phyloP scores from a whole-genome alignment of 257 asterid genomes.

The Solanum lignicaule region DNA sequence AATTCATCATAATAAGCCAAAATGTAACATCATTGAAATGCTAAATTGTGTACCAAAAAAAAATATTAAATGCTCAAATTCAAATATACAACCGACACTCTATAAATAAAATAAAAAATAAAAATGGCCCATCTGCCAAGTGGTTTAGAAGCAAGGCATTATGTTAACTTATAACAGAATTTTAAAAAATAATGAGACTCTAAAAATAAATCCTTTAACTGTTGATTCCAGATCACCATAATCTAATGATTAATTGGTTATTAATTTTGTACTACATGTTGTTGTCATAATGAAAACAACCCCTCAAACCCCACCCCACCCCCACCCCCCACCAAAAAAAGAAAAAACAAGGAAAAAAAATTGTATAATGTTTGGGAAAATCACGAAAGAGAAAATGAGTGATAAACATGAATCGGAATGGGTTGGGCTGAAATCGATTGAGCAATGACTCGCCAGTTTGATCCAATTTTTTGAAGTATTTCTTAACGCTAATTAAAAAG shows the following conservation, averaged over 20 bases:
- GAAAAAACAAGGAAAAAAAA: not conserved
- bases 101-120: not conserved
- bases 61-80: not conserved
- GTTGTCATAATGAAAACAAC: not conserved
- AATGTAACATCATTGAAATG: not conserved
- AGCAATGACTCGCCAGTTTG: not conserved
- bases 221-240: not conserved
- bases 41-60: not conserved
- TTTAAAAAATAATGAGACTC: not conserved
- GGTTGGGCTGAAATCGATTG: not conserved
- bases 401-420: not conserved
- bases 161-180: not conserved
- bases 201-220: too few species aligned
- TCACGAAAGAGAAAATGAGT: not conserved
- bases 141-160: not conserved
- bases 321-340: not conserved
- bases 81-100: not conserved
- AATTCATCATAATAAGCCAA: not conserved
- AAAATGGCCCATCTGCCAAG: not conserved
- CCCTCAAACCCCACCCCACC: not conserved
- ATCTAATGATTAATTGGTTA: not conserved
- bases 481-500: not conserved
- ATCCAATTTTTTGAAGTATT: not conserved
- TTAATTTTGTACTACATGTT: not conserved
- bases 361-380: not conserved